Percentiles rank a stretch among this genome's conserved stretches.
Conservation (phyloP, 352 stramenopile genomes). For the Thraustochytrium sp. region DNA sequence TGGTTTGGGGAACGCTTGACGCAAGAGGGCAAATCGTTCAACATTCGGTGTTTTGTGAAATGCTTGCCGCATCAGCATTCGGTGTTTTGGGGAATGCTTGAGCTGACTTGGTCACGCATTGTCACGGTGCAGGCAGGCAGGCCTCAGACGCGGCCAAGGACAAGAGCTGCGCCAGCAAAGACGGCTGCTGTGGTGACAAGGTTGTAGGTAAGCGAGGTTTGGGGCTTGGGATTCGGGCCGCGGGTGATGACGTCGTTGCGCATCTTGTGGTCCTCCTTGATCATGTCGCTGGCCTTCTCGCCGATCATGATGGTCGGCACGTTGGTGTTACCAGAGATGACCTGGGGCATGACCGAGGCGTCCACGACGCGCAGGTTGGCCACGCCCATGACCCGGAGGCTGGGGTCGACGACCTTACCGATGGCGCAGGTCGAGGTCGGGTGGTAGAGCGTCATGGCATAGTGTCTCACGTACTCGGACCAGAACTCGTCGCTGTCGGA, state of each 20-base stretch:
- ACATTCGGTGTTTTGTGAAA: too few species aligned
- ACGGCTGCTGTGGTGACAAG: too few species aligned
- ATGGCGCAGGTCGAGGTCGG: slow-evolving; percentile 59
- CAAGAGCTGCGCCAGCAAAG: too few species aligned
- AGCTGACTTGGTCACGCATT: too few species aligned
- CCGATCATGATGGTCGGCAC: slow-evolving; percentile 83
- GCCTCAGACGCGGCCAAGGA: too few species aligned
- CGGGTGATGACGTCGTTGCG: background rate
- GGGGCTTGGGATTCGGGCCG: too few species aligned
- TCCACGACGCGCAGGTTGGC: slow-evolving; percentile 79
- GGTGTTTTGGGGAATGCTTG: too few species aligned
- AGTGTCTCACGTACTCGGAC: slow-evolving; percentile 58
- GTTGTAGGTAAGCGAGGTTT: too few species aligned
- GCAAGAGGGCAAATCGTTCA: too few species aligned
- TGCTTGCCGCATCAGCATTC: too few species aligned
- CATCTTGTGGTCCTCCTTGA: slow-evolving; percentile 53
- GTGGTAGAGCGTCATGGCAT: slow-evolving; percentile 56
- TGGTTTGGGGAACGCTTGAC: too few species aligned
- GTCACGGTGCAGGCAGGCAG: too few species aligned
- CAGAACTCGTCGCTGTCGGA: slow-evolving; percentile 53
- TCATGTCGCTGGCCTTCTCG: slow-evolving; percentile 85
- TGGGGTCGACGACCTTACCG: slow-evolving; percentile 72
- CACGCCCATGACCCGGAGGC: slow-evolving; percentile 72
- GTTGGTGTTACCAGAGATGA: slow-evolving; percentile 88
- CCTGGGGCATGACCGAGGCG: slow-evolving; percentile 85